phyloP scores from a whole-genome alignment of 768 basidiomycete species.

The Bullera alba region DNA sequence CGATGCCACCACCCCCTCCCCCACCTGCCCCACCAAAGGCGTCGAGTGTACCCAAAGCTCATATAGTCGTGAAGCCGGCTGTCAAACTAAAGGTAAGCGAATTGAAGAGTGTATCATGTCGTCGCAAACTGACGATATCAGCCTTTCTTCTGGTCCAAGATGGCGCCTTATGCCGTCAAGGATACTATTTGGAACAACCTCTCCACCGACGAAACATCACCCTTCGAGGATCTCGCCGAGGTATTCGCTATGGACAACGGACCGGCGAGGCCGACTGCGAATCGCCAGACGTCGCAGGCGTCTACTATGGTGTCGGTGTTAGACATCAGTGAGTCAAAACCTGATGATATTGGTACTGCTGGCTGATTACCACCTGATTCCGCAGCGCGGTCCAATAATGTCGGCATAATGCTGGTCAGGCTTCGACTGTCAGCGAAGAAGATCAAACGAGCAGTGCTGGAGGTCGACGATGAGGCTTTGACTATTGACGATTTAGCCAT shows the following conservation, averaged over 20 bases:
- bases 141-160: conserved; percentile 88
- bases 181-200: conserved; percentile 60
- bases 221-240: conserved; percentile 64
- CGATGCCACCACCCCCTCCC: background rate
- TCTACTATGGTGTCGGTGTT: conserved; percentile 61
- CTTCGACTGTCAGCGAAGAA: conserved; percentile 61
- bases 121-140: conserved; percentile 27
- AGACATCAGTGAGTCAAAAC: conserved; percentile 54
- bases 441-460: conserved; percentile 65
- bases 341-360: background rate
- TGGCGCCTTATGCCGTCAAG: conserved; percentile 49
- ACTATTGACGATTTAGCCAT: conserved; percentile 69
- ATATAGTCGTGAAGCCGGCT: background rate
- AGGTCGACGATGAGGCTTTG: conserved; percentile 62
- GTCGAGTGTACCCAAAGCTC: background rate
- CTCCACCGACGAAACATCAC: conserved; percentile 48
- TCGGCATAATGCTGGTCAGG: conserved; percentile 77
- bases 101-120: background rate
- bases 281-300: conserved; percentile 48
- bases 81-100: conserved; percentile 27
- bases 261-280: conserved; percentile 19
- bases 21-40: conserved; percentile 48
- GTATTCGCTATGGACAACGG: conserved; percentile 56
- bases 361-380: background rate
- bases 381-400: conserved; percentile 65